Percentiles rank a stretch among this genome's conserved stretches.
These are phyloP conservation scores for Suhomyces taliae DNA, from an alignment of 1,139 yeast species.

Conservation along the genomic window DNA sequence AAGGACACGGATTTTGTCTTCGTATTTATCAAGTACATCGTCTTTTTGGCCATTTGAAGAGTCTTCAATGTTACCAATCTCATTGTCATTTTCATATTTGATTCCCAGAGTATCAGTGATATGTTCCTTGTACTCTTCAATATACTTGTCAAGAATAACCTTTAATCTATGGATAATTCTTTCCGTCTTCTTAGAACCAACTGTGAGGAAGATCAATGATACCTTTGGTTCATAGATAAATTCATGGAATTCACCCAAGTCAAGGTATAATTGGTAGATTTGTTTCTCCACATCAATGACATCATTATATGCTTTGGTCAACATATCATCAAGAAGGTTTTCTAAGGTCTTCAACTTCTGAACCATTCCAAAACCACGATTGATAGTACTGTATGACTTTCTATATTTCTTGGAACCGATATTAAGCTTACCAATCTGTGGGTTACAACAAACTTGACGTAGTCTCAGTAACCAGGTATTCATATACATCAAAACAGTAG, in stretches of 20 bases:
- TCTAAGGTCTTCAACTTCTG: conserved; percentile 59
- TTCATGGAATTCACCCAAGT: conserved; percentile 67
- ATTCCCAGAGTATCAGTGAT: neutral
- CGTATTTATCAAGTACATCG: conserved; percentile 21
- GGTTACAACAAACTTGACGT: conserved; percentile 83
- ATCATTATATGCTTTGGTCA: conserved; percentile 50
- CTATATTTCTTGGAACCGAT: conserved; percentile 31
- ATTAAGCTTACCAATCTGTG: conserved; percentile 57
- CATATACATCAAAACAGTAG: conserved; percentile 45
- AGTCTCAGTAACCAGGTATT: conserved; percentile 65
- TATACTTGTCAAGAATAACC: conserved; percentile 18
- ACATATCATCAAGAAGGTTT: conserved; percentile 66
- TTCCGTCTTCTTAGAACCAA: conserved; percentile 39
- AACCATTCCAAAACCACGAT: conserved; percentile 20
- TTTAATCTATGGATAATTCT: conserved; percentile 24
- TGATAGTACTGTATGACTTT: conserved; percentile 11
- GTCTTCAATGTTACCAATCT: conserved; percentile 17
- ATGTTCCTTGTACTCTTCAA: conserved; percentile 15
- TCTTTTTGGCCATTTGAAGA: conserved; percentile 15
- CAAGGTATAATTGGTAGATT: conserved; percentile 43
- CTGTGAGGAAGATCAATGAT: conserved; percentile 48
- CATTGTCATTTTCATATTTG: conserved; percentile 24
- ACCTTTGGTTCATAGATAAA: conserved; percentile 46
- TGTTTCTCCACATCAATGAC: conserved; percentile 51
- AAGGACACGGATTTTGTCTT: conserved; percentile 25